phyloP scores from a whole-genome alignment of 2,329 filamentous ascomycete genomes.

The Raffaelea ambrosiae region DNA sequence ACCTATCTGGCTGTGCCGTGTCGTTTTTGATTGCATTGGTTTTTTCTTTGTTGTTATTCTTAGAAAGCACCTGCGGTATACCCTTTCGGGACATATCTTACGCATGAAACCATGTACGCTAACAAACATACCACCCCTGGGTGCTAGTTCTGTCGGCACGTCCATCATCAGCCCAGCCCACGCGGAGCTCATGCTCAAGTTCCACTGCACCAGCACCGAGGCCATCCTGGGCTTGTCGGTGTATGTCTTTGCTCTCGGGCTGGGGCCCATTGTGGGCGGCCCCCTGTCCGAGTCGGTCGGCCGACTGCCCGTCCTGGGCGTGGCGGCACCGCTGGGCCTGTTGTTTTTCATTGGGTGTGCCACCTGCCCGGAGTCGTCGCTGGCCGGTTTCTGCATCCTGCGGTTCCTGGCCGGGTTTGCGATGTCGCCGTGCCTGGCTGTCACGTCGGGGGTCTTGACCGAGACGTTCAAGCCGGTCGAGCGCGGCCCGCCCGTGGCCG shows the following conservation, averaged over 20 bases:
- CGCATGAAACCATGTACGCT: too few species aligned
- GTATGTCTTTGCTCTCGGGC: conserved; percentile 50
- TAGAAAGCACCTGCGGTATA: too few species aligned
- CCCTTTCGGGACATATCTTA: too few species aligned
- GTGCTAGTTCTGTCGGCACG: conserved; percentile 43
- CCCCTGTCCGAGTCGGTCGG: conserved; percentile 52
- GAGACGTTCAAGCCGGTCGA: conserved; percentile 37
- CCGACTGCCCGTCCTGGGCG: conserved; percentile 41
- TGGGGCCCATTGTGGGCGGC: conserved; percentile 51
- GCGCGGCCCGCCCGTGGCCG: conserved; percentile 31
- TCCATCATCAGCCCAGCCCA: conserved; percentile 45
- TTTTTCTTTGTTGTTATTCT: too few species aligned
- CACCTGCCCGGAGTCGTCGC: conserved; percentile 31
- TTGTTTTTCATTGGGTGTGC: conserved; percentile 50
- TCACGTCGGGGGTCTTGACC: conserved; percentile 39
- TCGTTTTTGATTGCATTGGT: too few species aligned
- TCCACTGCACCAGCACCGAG: conserved; percentile 43
- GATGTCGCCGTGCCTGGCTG: conserved; percentile 38
- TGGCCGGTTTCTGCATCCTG: conserved; percentile 42
- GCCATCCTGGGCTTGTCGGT: conserved; percentile 51
- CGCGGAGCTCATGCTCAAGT: conserved; percentile 38
- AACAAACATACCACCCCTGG: too few species aligned
- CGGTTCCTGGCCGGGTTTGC: conserved; percentile 49
- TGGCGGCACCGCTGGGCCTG: conserved; percentile 35
- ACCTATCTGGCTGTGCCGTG: too few species aligned